These are phyloP conservation scores for Entoloma clypeatum DNA, from an alignment of 1,284 basidiomycete species.

Conservation along the genomic window DNA sequence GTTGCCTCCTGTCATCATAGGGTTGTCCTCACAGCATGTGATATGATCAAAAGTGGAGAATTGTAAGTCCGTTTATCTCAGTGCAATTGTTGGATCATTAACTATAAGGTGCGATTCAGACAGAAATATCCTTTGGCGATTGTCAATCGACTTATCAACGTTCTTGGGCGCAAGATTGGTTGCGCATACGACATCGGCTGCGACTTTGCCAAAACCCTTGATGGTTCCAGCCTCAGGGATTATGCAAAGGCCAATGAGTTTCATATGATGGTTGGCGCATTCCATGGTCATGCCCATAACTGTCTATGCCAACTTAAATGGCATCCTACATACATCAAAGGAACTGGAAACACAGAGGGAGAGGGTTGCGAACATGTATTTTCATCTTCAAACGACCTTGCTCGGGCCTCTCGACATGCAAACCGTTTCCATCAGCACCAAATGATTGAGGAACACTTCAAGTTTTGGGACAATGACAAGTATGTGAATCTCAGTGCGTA, in stretches of 20 bases:
- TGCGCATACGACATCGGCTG: slow-evolving; percentile 29
- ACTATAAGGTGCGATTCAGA: slow-evolving; percentile 17
- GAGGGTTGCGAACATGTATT: slow-evolving; percentile 31
- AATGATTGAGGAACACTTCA: slow-evolving; percentile 9
- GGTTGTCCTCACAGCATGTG: slow-evolving; percentile 11
- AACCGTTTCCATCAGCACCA: slow-evolving; percentile 24
- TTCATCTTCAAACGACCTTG: slow-evolving; percentile 27
- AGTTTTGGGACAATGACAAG: slow-evolving; percentile 8
- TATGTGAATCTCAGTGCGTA: slow-evolving; percentile 8
- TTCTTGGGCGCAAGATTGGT: slow-evolving; percentile 23
- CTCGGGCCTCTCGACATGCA: slow-evolving; percentile 14
- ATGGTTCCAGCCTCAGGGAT: slow-evolving; percentile 13
- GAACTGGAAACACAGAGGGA: slow-evolving; percentile 30
- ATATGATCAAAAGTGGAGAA: slow-evolving; percentile 26
- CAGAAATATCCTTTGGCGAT: slow-evolving; percentile 34
- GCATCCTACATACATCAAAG: slow-evolving; percentile 29
- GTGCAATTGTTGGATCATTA: background rate
- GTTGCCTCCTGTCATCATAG: slow-evolving; percentile 20
- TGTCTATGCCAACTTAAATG: slow-evolving; percentile 28
- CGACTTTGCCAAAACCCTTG: slow-evolving; percentile 18
- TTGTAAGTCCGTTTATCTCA: slow-evolving; percentile 14
- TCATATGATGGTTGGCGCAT: slow-evolving; percentile 25
- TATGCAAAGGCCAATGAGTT: slow-evolving; percentile 6
- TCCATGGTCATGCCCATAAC: slow-evolving; percentile 36
- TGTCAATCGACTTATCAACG: slow-evolving; percentile 22